phyloP scores from a whole-genome alignment of 2,329 filamentous ascomycete genomes.

The Penicillium sp. region DNA sequence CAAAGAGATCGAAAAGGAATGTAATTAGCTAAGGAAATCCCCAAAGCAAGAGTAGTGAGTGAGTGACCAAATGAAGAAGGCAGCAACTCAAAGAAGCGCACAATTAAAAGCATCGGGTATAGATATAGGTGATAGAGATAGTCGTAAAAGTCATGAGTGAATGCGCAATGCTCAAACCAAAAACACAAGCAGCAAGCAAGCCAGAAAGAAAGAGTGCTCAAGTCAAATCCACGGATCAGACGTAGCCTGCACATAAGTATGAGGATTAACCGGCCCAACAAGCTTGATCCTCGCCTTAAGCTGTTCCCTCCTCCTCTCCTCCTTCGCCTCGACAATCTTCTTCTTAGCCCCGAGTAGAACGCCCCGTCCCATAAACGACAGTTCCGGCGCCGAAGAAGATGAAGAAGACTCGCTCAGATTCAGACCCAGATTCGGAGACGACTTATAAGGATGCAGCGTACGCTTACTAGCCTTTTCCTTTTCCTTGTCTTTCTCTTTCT shows the following conservation, averaged over 20 bases:
- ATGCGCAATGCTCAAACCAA: not conserved
- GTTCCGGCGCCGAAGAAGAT: conserved; percentile 2
- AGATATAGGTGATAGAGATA: not conserved
- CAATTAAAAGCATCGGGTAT: conserved; percentile 1
- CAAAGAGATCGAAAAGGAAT: not conserved
- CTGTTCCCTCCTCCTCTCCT: conserved; percentile 36
- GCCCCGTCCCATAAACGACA: conserved; percentile 18
- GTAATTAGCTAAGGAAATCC: too few species aligned
- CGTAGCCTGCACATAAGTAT: conserved; percentile 21
- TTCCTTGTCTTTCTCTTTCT: conserved; percentile 26
- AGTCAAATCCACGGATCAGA: conserved; percentile 32
- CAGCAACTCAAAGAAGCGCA: not conserved
- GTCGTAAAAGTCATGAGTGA: conserved; percentile 8
- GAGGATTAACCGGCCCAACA: conserved; percentile 38
- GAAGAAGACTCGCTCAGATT: not conserved
- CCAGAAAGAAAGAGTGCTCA: not conserved
- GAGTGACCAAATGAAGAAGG: not conserved
- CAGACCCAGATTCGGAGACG: not conserved
- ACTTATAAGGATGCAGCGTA: conserved; percentile 21
- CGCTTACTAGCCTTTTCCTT: conserved; percentile 25
- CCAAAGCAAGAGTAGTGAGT: not conserved
- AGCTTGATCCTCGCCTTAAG: conserved; percentile 43
- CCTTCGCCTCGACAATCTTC: conserved; percentile 33
- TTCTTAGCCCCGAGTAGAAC: conserved; percentile 32
- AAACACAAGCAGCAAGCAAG: too few species aligned